A percentile compares a stretch with the other conserved stretches of the same genome.
phyloP scores from a whole-genome alignment of 352 stramenopile species.

The Phytophthora podocarpi region DNA sequence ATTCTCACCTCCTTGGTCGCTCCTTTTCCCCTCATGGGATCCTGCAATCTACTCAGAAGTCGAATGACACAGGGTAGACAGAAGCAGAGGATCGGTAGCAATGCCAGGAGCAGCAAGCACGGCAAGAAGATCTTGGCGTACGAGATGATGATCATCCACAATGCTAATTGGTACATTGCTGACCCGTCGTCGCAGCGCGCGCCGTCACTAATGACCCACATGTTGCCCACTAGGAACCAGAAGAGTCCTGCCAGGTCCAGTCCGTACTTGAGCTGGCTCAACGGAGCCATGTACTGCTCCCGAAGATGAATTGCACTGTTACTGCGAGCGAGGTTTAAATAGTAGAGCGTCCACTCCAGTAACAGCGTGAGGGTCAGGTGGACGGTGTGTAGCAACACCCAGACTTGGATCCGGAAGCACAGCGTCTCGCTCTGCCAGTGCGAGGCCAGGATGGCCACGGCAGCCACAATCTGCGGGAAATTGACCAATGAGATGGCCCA shows the following conservation, averaged over 20 bases:
- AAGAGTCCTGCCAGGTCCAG: conserved; percentile 80
- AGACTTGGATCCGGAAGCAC: conserved; percentile 86
- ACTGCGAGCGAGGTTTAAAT: conserved; percentile 57
- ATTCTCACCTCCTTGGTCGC: conserved; percentile 69
- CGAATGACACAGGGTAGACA: conserved; percentile 93
- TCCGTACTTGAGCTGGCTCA: conserved; percentile 84
- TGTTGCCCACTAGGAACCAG: conserved; percentile 89
- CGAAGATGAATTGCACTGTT: conserved; percentile 65
- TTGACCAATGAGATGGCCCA: conserved; percentile 79
- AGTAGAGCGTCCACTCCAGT: conserved; percentile 83
- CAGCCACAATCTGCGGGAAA: conserved; percentile 72
- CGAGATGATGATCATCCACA: conserved; percentile 93
- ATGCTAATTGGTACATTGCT: conserved; percentile 79
- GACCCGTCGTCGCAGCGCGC: conserved; percentile 80
- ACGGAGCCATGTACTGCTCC: conserved; percentile 68
- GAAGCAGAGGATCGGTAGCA: conserved; percentile 94
- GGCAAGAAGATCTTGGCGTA: conserved; percentile 94
- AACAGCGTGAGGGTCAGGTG: conserved; percentile 70
- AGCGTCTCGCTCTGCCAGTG: conserved; percentile 73
- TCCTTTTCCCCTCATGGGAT: conserved; percentile 88
- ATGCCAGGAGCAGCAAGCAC: conserved; percentile 87
- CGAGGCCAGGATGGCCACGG: conserved; percentile 60
- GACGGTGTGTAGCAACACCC: conserved; percentile 78
- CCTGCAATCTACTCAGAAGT: conserved; percentile 89
- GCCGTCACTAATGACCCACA: conserved; percentile 89